Conservation (phyloP, 2,329 filamentous ascomycete species). For the Calcarisporium arbuscula region DNA sequence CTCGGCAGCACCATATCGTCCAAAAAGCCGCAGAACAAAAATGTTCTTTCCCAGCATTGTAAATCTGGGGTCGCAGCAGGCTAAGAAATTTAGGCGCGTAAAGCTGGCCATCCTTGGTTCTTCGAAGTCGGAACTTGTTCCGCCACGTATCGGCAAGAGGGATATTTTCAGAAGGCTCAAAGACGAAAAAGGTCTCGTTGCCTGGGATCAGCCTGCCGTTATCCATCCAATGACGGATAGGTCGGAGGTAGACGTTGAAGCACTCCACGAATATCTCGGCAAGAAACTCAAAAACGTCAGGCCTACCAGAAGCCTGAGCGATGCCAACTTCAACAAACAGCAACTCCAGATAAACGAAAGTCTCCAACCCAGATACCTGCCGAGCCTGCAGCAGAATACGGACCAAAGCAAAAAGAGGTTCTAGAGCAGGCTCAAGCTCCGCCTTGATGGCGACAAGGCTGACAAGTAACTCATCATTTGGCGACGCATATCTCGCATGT, state of each 20-base stretch:
- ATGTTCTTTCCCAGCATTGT: constrained; percentile 85
- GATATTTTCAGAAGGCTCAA: constrained; percentile 47
- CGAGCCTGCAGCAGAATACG: constrained; percentile 54
- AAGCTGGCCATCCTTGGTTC: constrained; percentile 50
- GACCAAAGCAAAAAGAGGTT: constrained; percentile 54
- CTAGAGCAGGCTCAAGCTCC: constrained; percentile 47
- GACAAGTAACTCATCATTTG: constrained; percentile 47
- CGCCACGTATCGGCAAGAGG: constrained; percentile 68
- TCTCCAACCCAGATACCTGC: constrained; percentile 38
- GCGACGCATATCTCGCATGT: constrained; percentile 54
- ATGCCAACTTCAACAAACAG: constrained; percentile 65
- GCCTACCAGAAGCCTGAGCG: constrained; percentile 64
- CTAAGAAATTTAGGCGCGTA: constrained; percentile 72
- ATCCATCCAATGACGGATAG: constrained; percentile 80
- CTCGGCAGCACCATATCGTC: constrained; percentile 38
- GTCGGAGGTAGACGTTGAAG: constrained; percentile 73
- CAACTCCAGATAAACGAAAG: constrained; percentile 72
- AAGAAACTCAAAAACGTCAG: constrained; percentile 54
- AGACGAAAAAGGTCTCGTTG: constrained; percentile 72
- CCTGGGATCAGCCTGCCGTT: constrained; percentile 60
- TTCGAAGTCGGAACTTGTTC: constrained; percentile 62
- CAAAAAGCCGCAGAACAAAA: constrained; percentile 71
- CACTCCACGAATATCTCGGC: constrained; percentile 71
- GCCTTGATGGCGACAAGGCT: constrained; percentile 60
- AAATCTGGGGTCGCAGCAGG: constrained; percentile 63